Conservation (phyloP, 2,329 filamentous ascomycete genomes). For the Elsinoe ampelina region DNA sequence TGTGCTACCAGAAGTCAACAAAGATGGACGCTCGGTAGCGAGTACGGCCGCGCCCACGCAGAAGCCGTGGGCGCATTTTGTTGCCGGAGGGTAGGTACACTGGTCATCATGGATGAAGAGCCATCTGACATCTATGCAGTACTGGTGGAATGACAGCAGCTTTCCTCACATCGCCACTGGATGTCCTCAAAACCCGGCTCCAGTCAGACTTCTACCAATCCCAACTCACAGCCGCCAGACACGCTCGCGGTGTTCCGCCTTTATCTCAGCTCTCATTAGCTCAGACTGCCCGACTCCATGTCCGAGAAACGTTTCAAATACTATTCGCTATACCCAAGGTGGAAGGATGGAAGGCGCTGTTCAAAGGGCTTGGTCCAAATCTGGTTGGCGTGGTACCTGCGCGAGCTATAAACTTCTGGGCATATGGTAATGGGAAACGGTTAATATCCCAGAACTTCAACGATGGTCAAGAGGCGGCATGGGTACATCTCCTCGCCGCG, state of each 20-base stretch:
- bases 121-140: conserved; percentile 37
- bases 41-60: conserved; percentile 35
- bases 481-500: conserved; percentile 70
- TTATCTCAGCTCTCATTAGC: conserved; percentile 53
- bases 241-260: conserved; percentile 46
- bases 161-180: conserved; percentile 85
- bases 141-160: conserved; percentile 85
- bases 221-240: conserved; percentile 60
- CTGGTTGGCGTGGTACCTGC: conserved; percentile 83
- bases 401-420: conserved; percentile 85
- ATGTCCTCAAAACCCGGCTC: conserved; percentile 85
- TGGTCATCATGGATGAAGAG: background rate
- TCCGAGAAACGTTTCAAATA: conserved; percentile 79
- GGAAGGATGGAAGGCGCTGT: conserved; percentile 79
- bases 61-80: conserved; percentile 85
- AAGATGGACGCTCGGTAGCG: conserved; percentile 32
- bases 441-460: conserved; percentile 69
- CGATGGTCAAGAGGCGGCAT: conserved; percentile 57
- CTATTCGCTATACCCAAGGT: conserved; percentile 67
- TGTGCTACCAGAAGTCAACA: conserved; percentile 38
- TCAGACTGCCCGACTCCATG: conserved; percentile 61
- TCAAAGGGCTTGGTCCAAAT: conserved; percentile 88
- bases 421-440: conserved; percentile 85
- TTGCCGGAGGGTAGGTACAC: conserved; percentile 67
- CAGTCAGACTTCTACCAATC: conserved; percentile 92